These are phyloP conservation scores for Arachis stenosperma DNA, from an alignment of 306 rosid species.

Conservation along the genomic window DNA sequence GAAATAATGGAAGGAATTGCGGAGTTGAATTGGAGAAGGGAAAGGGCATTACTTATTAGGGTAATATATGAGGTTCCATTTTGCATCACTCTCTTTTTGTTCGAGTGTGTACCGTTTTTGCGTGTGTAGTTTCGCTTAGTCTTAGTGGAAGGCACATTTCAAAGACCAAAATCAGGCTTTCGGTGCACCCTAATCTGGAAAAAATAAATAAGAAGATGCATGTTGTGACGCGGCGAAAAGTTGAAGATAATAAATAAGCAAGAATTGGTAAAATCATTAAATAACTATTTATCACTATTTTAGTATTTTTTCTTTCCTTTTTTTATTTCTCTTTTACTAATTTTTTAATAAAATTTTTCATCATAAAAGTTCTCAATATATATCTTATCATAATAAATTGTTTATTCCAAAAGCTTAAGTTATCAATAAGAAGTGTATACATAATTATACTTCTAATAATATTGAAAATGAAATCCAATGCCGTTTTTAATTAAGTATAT, in stretches of 20 bases:
- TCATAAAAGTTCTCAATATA: too few relatives aligned
- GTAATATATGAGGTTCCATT: neutral
- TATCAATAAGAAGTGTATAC: too few relatives aligned
- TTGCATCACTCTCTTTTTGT: constrained; percentile 3
- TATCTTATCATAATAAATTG: too few relatives aligned
- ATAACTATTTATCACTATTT: too few relatives aligned
- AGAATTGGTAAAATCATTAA: neutral
- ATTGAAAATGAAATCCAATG: too few relatives aligned
- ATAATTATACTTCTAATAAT: too few relatives aligned
- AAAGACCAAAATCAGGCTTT: neutral
- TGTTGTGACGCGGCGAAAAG: neutral
- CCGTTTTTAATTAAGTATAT: too few relatives aligned
- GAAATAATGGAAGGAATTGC: constrained; percentile 9
- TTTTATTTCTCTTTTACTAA: too few relatives aligned
- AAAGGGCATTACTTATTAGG: neutral
- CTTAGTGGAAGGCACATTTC: neutral
- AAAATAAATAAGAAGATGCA: neutral
- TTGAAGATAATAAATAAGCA: too few relatives aligned
- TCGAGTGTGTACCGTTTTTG: neutral
- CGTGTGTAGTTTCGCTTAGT: neutral
- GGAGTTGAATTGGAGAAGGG: constrained; percentile 11
- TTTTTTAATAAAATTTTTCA: too few relatives aligned
- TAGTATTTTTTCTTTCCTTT: too few relatives aligned
- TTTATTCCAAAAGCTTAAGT: too few relatives aligned
- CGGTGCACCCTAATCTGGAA: constrained; percentile 1